Evolutionary conservation across 108 stramenopile species (phyloP).

Genomic region (Aurantiochytrium sp.): DNA sequence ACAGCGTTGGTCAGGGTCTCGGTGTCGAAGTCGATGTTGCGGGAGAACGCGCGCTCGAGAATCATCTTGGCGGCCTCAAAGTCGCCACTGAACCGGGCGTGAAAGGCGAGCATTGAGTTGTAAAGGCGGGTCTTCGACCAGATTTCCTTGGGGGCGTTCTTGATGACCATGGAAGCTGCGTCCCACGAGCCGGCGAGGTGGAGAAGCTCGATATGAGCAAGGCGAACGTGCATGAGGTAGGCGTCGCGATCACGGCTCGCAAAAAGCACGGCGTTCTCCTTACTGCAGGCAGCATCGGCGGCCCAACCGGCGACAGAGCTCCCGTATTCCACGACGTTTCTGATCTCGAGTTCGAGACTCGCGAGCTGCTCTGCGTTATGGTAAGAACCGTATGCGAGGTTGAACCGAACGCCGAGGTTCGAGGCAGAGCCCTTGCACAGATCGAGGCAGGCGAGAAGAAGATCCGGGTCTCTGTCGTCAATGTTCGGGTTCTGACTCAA

Average conservation of each 20-base stretch:
- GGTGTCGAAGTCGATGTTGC: background rate
- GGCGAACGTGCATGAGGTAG: background rate
- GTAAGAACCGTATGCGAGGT: too few relatives aligned
- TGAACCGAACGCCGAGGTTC: too few relatives aligned
- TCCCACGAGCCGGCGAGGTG: background rate
- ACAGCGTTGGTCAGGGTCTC: background rate
- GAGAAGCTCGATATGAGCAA: background rate
- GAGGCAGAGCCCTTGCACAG: background rate
- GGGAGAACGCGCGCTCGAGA: background rate
- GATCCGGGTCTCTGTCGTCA: background rate
- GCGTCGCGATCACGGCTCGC: background rate
- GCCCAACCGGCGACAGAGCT: background rate
- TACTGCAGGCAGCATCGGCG: background rate
- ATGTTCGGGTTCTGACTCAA: background rate
- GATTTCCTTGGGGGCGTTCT: background rate
- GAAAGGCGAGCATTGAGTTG: background rate
- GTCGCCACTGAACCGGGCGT: background rate
- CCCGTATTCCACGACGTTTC: too few relatives aligned
- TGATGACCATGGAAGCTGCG: background rate
- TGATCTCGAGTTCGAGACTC: too few relatives aligned
- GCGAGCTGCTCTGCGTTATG: too few relatives aligned
- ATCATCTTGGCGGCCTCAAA: background rate
- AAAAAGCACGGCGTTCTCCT: background rate
- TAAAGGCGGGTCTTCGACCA: background rate
- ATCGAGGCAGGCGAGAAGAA: background rate